phyloP scores from a whole-genome alignment of 23 red algal species.

The Gracilaria domingensis region DNA sequence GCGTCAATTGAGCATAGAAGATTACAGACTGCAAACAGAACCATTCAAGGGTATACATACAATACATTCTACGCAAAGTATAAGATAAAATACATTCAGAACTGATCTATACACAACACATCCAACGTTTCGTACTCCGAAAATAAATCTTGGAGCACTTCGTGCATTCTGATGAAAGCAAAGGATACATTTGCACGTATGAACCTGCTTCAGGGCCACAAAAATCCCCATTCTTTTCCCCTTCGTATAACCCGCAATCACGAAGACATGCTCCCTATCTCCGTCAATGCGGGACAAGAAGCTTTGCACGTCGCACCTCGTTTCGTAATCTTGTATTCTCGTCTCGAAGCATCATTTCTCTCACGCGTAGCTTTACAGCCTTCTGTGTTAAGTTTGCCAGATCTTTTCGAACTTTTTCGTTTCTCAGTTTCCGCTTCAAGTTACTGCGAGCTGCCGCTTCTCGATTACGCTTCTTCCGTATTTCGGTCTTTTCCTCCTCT shows the following conservation, averaged over 20 bases:
- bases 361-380: slow-evolving; percentile 49
- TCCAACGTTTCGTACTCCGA: background rate
- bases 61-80: background rate
- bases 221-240: background rate
- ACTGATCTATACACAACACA: background rate
- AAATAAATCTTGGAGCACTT: background rate
- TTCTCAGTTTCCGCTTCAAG: slow-evolving; percentile 62
- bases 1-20: too few species aligned
- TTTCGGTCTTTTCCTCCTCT: slow-evolving; percentile 63
- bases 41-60: background rate
- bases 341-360: slow-evolving; percentile 71
- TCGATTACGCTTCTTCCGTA: slow-evolving; percentile 70
- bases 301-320: slow-evolving; percentile 28
- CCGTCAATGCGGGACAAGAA: slow-evolving; percentile 1
- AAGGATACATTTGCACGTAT: background rate
- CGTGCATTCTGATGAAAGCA: background rate
- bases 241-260: background rate
- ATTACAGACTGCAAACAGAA: background rate
- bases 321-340: slow-evolving; percentile 68
- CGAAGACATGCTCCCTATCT: background rate
- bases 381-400: slow-evolving; percentile 55
- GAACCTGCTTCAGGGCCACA: background rate
- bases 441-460: slow-evolving; percentile 69
- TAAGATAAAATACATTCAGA: slow-evolving; percentile 7
- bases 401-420: slow-evolving; percentile 68